Conservation (phyloP, 1,284 basidiomycete species). For the Papiliotrema fonsecae region DNA sequence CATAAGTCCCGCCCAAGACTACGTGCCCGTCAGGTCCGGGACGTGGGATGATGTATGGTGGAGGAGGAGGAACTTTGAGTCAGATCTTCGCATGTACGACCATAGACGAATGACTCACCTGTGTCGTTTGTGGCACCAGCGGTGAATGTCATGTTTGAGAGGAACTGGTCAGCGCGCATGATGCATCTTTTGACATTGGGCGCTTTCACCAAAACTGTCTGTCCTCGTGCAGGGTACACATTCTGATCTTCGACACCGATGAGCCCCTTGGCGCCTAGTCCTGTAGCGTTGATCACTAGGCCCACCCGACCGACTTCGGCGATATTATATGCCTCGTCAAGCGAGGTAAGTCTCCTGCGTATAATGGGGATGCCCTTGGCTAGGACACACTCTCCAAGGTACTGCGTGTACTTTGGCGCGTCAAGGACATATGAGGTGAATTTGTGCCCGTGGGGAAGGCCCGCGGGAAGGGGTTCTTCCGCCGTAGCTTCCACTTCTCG, state of each 20-base stretch:
- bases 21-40: conserved; percentile 42
- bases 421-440: conserved; percentile 42
- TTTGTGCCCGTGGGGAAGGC: conserved; percentile 11
- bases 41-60: conserved; percentile 48
- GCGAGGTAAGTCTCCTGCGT: conserved; percentile 32
- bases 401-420: conserved; percentile 42
- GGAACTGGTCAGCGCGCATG: conserved; percentile 10
- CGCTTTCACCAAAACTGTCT: conserved; percentile 42
- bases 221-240: conserved; percentile 42
- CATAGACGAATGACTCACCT: background rate
- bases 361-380: conserved; percentile 37
- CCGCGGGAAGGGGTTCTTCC: conserved; percentile 16
- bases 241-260: conserved; percentile 41
- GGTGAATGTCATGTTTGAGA: background rate
- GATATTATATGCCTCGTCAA: conserved; percentile 45
- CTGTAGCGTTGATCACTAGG: conserved; percentile 51
- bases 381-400: conserved; percentile 33
- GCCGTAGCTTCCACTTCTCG: conserved; percentile 8
- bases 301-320: conserved; percentile 23
- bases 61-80: background rate
- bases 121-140: conserved; percentile 3
- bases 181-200: conserved; percentile 25
- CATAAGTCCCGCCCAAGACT: conserved; percentile 44
- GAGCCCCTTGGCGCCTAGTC: conserved; percentile 38
- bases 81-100: background rate